Conservation (phyloP, 2,329 filamentous ascomycete species). For the Xenosphaeropsis pyriputrescens region DNA sequence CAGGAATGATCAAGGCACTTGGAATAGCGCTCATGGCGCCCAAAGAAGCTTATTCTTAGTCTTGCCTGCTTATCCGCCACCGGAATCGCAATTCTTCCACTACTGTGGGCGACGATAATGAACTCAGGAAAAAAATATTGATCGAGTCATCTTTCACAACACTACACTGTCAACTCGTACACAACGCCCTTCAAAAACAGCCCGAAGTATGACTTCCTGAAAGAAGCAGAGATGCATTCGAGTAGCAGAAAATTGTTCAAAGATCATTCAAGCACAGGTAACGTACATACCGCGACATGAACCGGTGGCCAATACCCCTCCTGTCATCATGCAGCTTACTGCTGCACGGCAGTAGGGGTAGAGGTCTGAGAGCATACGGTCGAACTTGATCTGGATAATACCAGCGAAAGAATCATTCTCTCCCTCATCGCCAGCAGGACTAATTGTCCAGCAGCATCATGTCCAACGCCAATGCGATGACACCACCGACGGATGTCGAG, state of each 20-base stretch:
- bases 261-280: slow-evolving; percentile 10
- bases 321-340: slow-evolving; percentile 4
- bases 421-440: slow-evolving; percentile 22
- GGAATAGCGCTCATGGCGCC: too few relatives aligned
- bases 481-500: slow-evolving; percentile 6
- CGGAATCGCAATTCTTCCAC: too few relatives aligned
- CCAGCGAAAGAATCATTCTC: slow-evolving; percentile 98
- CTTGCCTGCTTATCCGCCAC: too few relatives aligned
- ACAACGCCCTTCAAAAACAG: too few relatives aligned
- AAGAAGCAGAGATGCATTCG: slow-evolving; percentile 4
- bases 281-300: slow-evolving; percentile 8
- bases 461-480: slow-evolving; percentile 4
- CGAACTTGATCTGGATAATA: slow-evolving; percentile 97
- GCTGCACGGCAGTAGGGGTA: slow-evolving; percentile 2
- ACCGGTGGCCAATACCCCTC: slow-evolving; percentile 10
- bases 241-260: slow-evolving; percentile 7
- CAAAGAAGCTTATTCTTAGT: too few relatives aligned
- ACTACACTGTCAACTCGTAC: too few relatives aligned
- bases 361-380: slow-evolving; percentile 78
- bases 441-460: slow-evolving; percentile 6
- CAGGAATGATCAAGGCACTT: too few relatives aligned
- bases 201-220: too few relatives aligned
- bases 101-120: too few relatives aligned
- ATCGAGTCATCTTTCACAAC: too few relatives aligned
- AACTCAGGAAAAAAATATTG: too few relatives aligned